A percentile compares a stretch with the other conserved stretches of the same genome.
Evolutionary conservation across 208 protist genomes (phyloP).

Genomic region (Eutreptiella sp.): DNA sequence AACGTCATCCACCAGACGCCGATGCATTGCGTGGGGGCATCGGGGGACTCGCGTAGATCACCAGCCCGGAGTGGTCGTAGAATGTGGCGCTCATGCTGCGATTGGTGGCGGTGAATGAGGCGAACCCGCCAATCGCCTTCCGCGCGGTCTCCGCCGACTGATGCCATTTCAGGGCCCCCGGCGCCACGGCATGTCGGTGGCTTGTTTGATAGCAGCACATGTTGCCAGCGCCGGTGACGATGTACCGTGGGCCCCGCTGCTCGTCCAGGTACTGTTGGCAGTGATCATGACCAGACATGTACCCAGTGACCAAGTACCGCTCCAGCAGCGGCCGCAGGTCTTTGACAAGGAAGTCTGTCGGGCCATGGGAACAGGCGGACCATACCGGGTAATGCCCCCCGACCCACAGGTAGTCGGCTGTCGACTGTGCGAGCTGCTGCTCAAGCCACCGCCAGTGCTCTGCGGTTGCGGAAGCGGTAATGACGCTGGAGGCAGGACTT

Average conservation of each 20-base stretch:
- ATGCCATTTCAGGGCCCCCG: background rate
- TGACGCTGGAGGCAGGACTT: no score
- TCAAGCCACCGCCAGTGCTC: conserved; percentile 5
- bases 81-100: conserved; percentile 5
- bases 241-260: background rate
- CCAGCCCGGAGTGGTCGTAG: conserved; percentile 1
- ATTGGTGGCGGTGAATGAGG: conserved; percentile 4
- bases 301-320: conserved; percentile 10
- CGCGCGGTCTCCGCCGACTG: background rate
- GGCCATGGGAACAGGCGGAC: conserved; percentile 14
- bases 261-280: conserved; percentile 1
- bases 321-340: conserved; percentile 5
- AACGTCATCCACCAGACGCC: no score
- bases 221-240: conserved; percentile 15
- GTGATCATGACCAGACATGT: conserved; percentile 15
- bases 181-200: background rate
- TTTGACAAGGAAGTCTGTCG: background rate
- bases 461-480: no score
- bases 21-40: conserved; percentile 1
- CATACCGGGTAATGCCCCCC: conserved; percentile 18
- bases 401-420: conserved; percentile 14
- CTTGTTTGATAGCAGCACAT: conserved; percentile 15
- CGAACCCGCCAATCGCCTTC: conserved; percentile 4
- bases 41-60: conserved; percentile 5
- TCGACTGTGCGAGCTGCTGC: background rate